phyloP scores from a whole-genome alignment of 306 rosid species.

The cucumber (Cucumis sativus) region DNA sequence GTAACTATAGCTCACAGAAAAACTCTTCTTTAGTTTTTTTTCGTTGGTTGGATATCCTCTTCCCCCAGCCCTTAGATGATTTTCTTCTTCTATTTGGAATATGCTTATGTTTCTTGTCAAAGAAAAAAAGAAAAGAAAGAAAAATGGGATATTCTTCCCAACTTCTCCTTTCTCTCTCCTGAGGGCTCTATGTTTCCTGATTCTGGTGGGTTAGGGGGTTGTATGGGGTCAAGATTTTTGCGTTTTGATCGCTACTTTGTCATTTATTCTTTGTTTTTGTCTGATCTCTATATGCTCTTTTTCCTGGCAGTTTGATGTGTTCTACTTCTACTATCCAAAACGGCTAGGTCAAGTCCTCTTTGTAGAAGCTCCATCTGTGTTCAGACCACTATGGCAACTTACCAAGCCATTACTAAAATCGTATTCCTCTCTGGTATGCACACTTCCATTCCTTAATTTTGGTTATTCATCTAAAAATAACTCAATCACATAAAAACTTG shows the following conservation, averaged over 20 bases:
- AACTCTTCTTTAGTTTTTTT: no score
- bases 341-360: constrained; percentile 70
- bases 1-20: no score
- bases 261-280: neutral
- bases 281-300: constrained; percentile 7
- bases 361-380: constrained; percentile 80
- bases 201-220: neutral
- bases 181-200: neutral
- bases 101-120: no score
- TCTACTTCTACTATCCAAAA: constrained; percentile 77
- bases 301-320: constrained; percentile 75
- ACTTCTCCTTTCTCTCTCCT: neutral
- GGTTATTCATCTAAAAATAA: no score
- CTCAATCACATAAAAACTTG: neutral
- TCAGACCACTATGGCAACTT: constrained; percentile 80
- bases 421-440: constrained; percentile 68
- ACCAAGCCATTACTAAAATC: constrained; percentile 70
- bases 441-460: neutral
- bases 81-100: no score
- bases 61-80: no score
- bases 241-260: neutral
- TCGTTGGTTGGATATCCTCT: no score
- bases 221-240: neutral
- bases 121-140: no score
- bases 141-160: neutral